These are phyloP conservation scores for Macrophomina tecta DNA, from an alignment of 2,329 filamentous ascomycete genomes.

Conservation along the genomic window DNA sequence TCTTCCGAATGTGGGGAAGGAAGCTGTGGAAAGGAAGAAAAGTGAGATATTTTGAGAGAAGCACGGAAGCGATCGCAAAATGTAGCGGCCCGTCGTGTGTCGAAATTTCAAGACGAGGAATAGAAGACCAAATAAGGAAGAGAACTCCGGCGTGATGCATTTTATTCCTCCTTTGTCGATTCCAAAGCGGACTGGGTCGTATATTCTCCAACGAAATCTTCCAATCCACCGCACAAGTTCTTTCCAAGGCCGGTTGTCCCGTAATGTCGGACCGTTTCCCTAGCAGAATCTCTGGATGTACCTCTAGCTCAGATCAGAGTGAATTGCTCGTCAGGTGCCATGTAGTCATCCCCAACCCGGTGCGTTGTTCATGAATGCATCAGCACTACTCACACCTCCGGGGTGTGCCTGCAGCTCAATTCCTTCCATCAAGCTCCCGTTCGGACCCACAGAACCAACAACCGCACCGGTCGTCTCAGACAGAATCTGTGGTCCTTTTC, in stretches of 20 bases:
- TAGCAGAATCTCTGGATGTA: background rate
- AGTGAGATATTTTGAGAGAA: background rate
- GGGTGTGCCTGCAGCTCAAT: slow-evolving; percentile 23
- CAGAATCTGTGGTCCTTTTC: slow-evolving; percentile 21
- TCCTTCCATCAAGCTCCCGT: slow-evolving; percentile 21
- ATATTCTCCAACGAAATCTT: no score
- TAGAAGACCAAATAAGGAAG: background rate
- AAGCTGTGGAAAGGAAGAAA: background rate
- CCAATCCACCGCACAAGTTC: no score
- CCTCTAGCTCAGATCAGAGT: background rate
- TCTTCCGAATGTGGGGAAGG: background rate
- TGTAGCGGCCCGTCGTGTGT: background rate
- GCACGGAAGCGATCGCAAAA: background rate
- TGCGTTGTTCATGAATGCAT: slow-evolving; percentile 21
- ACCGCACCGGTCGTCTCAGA: slow-evolving; percentile 12
- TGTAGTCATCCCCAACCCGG: slow-evolving; percentile 22
- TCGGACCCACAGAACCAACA: slow-evolving; percentile 9
- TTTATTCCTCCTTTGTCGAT: background rate
- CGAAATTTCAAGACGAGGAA: background rate
- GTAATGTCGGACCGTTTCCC: background rate
- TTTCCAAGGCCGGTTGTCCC: no score
- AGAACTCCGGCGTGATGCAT: background rate
- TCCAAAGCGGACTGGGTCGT: no score
- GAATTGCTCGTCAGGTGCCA: slow-evolving; percentile 2
- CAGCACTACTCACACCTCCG: background rate